Evolutionary conservation across 495 filamentous ascomycete genomes (phyloP), one percentile per base, ranked within the genome.

Genomic region (Neohortaea acidophila): DNA sequence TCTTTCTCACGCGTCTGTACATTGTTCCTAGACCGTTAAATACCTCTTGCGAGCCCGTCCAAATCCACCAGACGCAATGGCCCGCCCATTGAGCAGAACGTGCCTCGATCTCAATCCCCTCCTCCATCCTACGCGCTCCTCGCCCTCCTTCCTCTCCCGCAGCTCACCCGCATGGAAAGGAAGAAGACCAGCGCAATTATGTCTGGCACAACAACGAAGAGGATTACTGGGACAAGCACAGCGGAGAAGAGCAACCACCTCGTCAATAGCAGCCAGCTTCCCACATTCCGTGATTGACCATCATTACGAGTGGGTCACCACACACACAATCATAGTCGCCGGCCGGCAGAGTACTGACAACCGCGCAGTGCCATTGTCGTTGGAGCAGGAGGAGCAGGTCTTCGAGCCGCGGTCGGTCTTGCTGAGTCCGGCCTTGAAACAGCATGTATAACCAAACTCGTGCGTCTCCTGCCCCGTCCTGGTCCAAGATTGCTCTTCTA

Each of bases 401-500:
- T 96, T 47, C 84, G 87, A 52, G 87, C 87, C 36, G 87, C 87
- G 32, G 92, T 94, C 64, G 87, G 87, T 63, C 73, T 96, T 40
- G 87, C 87, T 47, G 87, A 96, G 64, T 87, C 87, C 52, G 87
- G 87, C 33, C 93, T 96, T 71, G 93, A 94, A 61, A 94, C 85
- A 37, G 87, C 87, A 39, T 96, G 87, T 67, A 89, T 96, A 64
- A 92, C 84, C 27, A 96, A 96, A 68, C 44, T 48, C 38, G 32
- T 34, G 21, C 14, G 4, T 31, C 28, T 13, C 28, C 28, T 15
- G 6, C 4, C 24, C n/a, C n/a, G n/a, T n/a, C n/a, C n/a, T n/a
- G n/a, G n/a, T n/a, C n/a, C n/a, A n/a, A n/a, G n/a, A n/a, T n/a
- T 5, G 6, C 4, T 15, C 28, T 31, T 6, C 28, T 5, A 34